A percentile compares a stretch with the other conserved stretches of the same genome.
phyloP scores from a whole-genome alignment of 768 basidiomycete genomes.

The Podaxis sp. region DNA sequence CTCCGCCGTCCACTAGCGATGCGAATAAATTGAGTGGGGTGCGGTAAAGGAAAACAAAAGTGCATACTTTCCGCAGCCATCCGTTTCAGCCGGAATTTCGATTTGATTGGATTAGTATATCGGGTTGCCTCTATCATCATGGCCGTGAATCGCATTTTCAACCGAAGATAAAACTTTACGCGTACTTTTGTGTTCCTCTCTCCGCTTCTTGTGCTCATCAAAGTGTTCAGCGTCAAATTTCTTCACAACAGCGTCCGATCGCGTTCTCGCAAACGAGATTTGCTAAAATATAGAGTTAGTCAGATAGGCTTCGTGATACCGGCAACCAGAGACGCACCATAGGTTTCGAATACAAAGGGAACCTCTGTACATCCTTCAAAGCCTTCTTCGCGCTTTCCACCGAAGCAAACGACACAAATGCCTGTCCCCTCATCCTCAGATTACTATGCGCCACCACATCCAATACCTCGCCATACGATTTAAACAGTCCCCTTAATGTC shows the following conservation, averaged over 20 bases:
- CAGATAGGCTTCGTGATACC: not conserved
- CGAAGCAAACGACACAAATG: constrained; percentile 90
- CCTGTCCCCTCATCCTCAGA: constrained; percentile 97
- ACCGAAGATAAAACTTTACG: not conserved
- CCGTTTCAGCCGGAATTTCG: constrained; percentile 80
- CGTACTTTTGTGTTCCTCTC: constrained; percentile 86
- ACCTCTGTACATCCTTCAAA: constrained; percentile 88
- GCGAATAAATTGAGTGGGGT: constrained; percentile 14
- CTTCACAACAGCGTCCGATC: constrained; percentile 89
- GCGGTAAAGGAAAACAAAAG: constrained; percentile 5
- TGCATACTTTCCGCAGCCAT: constrained; percentile 74
- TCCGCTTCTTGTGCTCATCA: constrained; percentile 70
- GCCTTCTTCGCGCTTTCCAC: constrained; percentile 77
- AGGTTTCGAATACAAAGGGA: constrained; percentile 94
- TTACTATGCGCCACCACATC: constrained; percentile 96
- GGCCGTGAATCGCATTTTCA: constrained; percentile 6
- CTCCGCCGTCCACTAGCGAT: constrained; percentile 62
- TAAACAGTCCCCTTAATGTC: constrained; percentile 86
- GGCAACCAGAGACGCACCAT: constrained; percentile 57
- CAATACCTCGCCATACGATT: constrained; percentile 87
- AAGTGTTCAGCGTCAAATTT: constrained; percentile 61
- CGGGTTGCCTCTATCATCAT: constrained; percentile 63
- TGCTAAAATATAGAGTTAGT: constrained; percentile 52
- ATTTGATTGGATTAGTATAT: constrained; percentile 86
- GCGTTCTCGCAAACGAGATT: constrained; percentile 89